Base-by-base conservation (phyloP, 1,139 yeast species). In the Scheffersomyces illinoinensis region DNA sequence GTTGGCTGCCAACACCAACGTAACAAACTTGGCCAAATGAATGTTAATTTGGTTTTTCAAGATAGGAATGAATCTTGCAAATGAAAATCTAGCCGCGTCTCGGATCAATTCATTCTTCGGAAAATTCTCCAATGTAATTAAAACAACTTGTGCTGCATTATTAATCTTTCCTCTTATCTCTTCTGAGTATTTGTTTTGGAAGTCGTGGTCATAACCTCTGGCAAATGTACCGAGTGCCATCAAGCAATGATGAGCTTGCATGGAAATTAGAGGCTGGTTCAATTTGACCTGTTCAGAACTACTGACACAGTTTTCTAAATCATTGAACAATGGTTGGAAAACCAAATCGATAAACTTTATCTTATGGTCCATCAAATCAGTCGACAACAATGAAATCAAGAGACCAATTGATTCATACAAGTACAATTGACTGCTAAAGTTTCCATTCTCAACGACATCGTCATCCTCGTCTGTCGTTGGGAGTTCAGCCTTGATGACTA, bases 181-280 rank as follows among this genome's bases (percentile, higher is more conserved):
- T 24, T 61, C 62, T 64, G 66, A 64, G 73, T 61, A 68, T 51
- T 72, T 73, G 47, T 68, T 70, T 47, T 69, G 69, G 39, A 65
- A 65, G 54, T 77, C 81, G 54, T 81, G 81, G 63, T 87, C 89
- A 66, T 90, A 88, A 1, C 98, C 98, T 68, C 95, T 85, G 2
- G 93, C 90, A 68, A 93, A 83, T 0, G 97, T 91, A 48, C 98
- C 98, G 57, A 95, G 85, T 0, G 98, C 95, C 87, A 91, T 86
- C 54, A 96, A 76, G 51, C 89, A 84, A 71, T 95, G 98, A 71
- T 95, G 97, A 2, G 93, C 88, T 70, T 92, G 96, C 54, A 91
- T 74, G 4, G 89, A 81, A 48, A 83, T 69, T 54, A 82, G 79
- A 20, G 78, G 76, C 59, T 81, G 81, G 20, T 78, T 70, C 52